phyloP scores from a whole-genome alignment of 768 basidiomycete species.

The Collybia mongolica region DNA sequence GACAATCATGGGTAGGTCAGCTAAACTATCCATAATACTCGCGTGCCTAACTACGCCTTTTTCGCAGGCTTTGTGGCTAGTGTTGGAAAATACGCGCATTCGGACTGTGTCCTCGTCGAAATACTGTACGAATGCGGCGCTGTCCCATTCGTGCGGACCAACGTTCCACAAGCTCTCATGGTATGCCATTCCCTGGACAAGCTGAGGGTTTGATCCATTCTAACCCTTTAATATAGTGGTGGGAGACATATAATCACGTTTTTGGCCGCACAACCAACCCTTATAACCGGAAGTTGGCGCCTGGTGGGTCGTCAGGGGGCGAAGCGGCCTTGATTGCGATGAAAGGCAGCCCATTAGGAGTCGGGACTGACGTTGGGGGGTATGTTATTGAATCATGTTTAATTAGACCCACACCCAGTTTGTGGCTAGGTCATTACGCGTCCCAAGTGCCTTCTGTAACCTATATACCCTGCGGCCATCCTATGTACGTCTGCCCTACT shows the following conservation, averaged over 20 bases:
- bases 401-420: background rate
- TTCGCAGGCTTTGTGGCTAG: slow-evolving; percentile 51
- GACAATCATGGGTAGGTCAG: slow-evolving; percentile 30
- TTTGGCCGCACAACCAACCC: slow-evolving; percentile 65
- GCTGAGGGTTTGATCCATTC: background rate
- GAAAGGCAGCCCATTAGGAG: slow-evolving; percentile 56
- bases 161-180: slow-evolving; percentile 57
- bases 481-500: slow-evolving; percentile 53
- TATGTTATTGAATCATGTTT: slow-evolving; percentile 16
- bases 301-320: slow-evolving; percentile 67
- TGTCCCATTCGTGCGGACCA: slow-evolving; percentile 55
- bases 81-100: slow-evolving; percentile 44
- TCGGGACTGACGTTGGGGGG: slow-evolving; percentile 67
- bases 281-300: slow-evolving; percentile 50
- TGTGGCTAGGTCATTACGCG: slow-evolving; percentile 44
- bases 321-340: slow-evolving; percentile 63
- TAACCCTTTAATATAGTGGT: slow-evolving; percentile 26
- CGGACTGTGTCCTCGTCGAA: slow-evolving; percentile 50
- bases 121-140: slow-evolving; percentile 53
- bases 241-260: slow-evolving; percentile 61
- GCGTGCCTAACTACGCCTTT: background rate
- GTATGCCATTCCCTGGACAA: slow-evolving; percentile 18
- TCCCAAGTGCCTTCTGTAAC: slow-evolving; percentile 54
- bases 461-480: slow-evolving; percentile 59
- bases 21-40: background rate